Evolutionary conservation across 1,284 basidiomycete species (phyloP).

Genomic region (Chondrostereum purpureum): DNA sequence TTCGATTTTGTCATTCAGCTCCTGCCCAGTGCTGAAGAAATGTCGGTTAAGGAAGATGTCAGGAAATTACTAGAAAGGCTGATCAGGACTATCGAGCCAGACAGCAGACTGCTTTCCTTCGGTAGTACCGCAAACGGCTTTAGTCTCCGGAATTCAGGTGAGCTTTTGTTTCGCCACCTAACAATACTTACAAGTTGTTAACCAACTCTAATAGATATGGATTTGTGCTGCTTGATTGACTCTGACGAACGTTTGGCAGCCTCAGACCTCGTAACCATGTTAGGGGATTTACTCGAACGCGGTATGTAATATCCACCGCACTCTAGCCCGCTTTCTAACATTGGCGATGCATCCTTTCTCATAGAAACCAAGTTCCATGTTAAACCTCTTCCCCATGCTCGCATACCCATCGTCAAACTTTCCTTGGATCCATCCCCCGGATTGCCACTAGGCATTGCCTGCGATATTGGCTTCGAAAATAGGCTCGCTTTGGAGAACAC

Average conservation of each 20-base stretch:
- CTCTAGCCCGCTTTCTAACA: constrained; percentile 10
- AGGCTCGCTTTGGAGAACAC: constrained; percentile 96
- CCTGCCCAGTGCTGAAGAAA: constrained; percentile 83
- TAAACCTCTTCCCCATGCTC: constrained; percentile 92
- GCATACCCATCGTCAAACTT: constrained; percentile 98
- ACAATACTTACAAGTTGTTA: constrained; percentile 8
- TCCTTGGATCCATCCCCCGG: constrained; percentile 87
- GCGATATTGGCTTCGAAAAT: constrained; percentile 99
- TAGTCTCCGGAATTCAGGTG: constrained; percentile 90
- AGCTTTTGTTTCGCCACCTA: constrained; percentile 21
- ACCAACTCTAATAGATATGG: constrained; percentile 79
- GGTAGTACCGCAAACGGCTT: constrained; percentile 94
- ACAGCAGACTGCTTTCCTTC: constrained; percentile 87
- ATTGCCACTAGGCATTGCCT: constrained; percentile 86
- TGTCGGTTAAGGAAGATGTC: constrained; percentile 93
- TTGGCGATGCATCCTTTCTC: constrained; percentile 7
- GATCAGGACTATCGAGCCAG: constrained; percentile 90
- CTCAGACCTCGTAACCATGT: constrained; percentile 88
- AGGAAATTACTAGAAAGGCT: constrained; percentile 90
- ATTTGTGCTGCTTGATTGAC: constrained; percentile 93
- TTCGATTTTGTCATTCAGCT: constrained; percentile 87
- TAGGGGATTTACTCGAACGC: constrained; percentile 89
- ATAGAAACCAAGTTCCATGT: constrained; percentile 97
- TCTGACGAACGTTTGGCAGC: constrained; percentile 72
- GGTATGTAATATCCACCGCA: constrained; percentile 41